These are phyloP conservation scores for Aspergillus baeticus DNA, from an alignment of 495 filamentous ascomycete genomes.

Conservation along the genomic window DNA sequence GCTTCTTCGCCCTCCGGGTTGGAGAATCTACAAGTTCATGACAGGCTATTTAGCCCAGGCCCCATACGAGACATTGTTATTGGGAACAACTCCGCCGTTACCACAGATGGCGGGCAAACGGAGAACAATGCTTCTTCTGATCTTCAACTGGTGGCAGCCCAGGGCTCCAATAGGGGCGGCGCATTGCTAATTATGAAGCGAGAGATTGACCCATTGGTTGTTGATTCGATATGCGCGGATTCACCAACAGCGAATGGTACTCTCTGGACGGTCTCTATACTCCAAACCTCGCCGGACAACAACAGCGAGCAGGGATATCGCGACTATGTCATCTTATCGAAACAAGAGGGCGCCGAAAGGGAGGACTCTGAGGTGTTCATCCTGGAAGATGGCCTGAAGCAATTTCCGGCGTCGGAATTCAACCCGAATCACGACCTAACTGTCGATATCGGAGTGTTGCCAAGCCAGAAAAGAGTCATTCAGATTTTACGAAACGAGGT, in stretches of 20 bases:
- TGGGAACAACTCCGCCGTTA: constrained; percentile 41
- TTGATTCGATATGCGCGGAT: constrained; percentile 51
- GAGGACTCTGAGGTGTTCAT: constrained; percentile 42
- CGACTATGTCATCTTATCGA: constrained; percentile 41
- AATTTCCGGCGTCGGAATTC: constrained; percentile 65
- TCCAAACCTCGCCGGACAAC: constrained; percentile 31
- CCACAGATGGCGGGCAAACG: constrained; percentile 9
- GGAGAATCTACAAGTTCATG: constrained; percentile 73
- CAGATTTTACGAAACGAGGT: constrained; percentile 84
- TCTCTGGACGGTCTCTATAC: constrained; percentile 37
- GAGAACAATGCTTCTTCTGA: constrained; percentile 49
- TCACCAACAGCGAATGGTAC: constrained; percentile 30
- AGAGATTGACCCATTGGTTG: constrained; percentile 65
- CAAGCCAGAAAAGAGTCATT: constrained; percentile 70
- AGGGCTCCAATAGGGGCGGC: constrained; percentile 68
- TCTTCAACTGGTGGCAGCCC: constrained; percentile 69
- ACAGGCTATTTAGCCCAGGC: constrained; percentile 71
- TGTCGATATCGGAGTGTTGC: constrained; percentile 76
- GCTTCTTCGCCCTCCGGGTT: constrained; percentile 46
- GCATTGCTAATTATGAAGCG: constrained; percentile 72
- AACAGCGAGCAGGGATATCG: constrained; percentile 45
- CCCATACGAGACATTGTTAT: constrained; percentile 72
- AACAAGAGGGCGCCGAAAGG: constrained; percentile 27
- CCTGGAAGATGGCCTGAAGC: constrained; percentile 29
- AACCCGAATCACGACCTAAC: constrained; percentile 83